Percentiles rank a stretch among this genome's conserved stretches.
These are phyloP conservation scores for Grifola frondosa DNA, from an alignment of 1,284 basidiomycete species.

Conservation along the genomic window DNA sequence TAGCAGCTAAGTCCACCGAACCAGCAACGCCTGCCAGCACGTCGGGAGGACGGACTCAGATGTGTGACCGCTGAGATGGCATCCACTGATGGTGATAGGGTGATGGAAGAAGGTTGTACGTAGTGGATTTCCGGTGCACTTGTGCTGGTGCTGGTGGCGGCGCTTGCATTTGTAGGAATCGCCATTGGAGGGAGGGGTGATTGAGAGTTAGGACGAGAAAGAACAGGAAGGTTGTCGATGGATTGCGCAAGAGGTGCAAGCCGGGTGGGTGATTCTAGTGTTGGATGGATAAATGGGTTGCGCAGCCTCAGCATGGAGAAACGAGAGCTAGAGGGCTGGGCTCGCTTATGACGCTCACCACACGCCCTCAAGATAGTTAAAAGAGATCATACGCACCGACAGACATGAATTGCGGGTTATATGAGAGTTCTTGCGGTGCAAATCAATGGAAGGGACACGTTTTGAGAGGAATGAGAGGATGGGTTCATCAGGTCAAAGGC, in stretches of 20 bases:
- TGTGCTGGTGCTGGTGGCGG: slow-evolving; percentile 20
- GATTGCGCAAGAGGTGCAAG: background rate
- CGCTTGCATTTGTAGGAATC: slow-evolving; percentile 17
- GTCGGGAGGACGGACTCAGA: slow-evolving; percentile 20
- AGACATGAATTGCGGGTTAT: slow-evolving; percentile 10
- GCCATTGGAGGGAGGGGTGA: slow-evolving; percentile 17
- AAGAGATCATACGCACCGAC: slow-evolving; percentile 18
- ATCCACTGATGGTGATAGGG: slow-evolving; percentile 26
- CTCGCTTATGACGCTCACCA: slow-evolving; percentile 8
- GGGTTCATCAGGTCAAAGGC: slow-evolving; percentile 35
- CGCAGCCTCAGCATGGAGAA: slow-evolving; percentile 23
- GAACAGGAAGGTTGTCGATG: background rate
- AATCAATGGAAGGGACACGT: slow-evolving; percentile 14
- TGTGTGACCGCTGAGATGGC: slow-evolving; percentile 17
- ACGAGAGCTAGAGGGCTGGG: slow-evolving; percentile 13
- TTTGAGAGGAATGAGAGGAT: slow-evolving; percentile 23
- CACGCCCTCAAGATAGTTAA: slow-evolving; percentile 4
- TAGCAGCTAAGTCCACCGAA: slow-evolving; percentile 12
- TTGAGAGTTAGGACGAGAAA: slow-evolving; percentile 2
- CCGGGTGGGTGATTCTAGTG: slow-evolving; percentile 11
- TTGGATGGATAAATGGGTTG: slow-evolving; percentile 11
- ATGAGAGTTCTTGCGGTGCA: slow-evolving; percentile 8
- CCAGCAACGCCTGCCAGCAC: slow-evolving; percentile 12
- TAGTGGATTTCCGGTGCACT: slow-evolving; percentile 24
- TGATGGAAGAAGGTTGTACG: slow-evolving; percentile 17